Percentiles rank a stretch among this genome's conserved stretches.
Conservation (phyloP, 345 rosid species). For the Clausena lansium region DNA sequence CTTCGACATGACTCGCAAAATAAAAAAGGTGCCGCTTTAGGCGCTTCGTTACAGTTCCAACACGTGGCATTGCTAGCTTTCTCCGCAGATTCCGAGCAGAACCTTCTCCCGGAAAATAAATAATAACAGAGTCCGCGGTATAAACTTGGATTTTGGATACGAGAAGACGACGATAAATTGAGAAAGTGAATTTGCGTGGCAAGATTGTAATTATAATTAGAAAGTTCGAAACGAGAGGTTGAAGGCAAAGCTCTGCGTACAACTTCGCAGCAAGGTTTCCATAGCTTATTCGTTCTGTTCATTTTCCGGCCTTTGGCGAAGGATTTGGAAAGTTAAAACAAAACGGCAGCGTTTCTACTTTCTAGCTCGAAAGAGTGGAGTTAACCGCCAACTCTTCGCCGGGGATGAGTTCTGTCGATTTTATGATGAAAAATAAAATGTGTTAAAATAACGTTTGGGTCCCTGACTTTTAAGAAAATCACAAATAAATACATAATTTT, state of each 20-base stretch:
- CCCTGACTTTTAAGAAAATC: neutral
- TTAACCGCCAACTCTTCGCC: neutral
- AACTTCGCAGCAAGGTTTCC: slow-evolving; percentile 33
- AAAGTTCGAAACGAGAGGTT: slow-evolving; percentile 9
- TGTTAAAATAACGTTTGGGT: neutral
- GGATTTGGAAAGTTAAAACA: neutral
- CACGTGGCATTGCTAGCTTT: slow-evolving; percentile 32
- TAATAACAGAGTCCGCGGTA: neutral
- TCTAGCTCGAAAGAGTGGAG: neutral
- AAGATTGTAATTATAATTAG: slow-evolving; percentile 10
- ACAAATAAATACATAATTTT: neutral
- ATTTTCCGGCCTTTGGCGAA: slow-evolving; percentile 6
- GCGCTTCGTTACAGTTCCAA: slow-evolving; percentile 65
- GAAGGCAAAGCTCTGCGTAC: slow-evolving; percentile 24
- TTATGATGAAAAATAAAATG: too few species aligned
- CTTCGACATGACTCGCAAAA: slow-evolving; percentile 64
- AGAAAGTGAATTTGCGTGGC: slow-evolving; percentile 10
- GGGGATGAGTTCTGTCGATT: neutral
- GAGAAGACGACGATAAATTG: slow-evolving; percentile 21
- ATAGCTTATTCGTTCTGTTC: slow-evolving; percentile 43
- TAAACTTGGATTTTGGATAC: neutral
- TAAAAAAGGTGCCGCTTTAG: slow-evolving; percentile 49
- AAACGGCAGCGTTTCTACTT: neutral
- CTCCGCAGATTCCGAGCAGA: slow-evolving; percentile 34
- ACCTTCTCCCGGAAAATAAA: slow-evolving; percentile 26